phyloP scores from a whole-genome alignment of 169 alveolate genomes.

The Plasmodium gaboni region DNA sequence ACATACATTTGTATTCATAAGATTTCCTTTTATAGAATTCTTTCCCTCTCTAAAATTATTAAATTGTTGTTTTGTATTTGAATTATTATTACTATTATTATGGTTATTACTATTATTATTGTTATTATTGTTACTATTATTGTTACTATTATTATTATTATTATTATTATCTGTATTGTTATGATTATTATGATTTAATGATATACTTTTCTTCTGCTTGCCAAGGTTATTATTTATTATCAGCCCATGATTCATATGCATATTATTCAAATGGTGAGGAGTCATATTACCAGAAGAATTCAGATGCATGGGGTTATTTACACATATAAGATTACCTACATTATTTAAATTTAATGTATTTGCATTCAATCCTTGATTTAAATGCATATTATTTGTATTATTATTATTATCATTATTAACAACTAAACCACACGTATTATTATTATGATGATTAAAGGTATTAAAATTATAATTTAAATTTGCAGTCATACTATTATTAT shows the following conservation, averaged over 20 bases:
- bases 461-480: slow-evolving; percentile 24
- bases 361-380: slow-evolving; percentile 14
- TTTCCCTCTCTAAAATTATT: slow-evolving; percentile 18
- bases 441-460: slow-evolving; percentile 10
- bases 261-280: slow-evolving; percentile 40
- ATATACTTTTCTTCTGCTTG: slow-evolving; percentile 39
- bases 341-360: slow-evolving; percentile 20
- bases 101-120: slow-evolving; percentile 7
- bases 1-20: not conserved
- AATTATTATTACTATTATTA: not conserved
- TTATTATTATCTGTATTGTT: not conserved
- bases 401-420: slow-evolving; percentile 17
- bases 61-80: not conserved
- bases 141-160: not conserved
- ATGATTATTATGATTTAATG: slow-evolving; percentile 17
- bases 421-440: not conserved
- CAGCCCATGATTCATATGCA: slow-evolving; percentile 67
- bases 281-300: slow-evolving; percentile 6
- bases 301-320: slow-evolving; percentile 27
- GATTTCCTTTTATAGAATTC: slow-evolving; percentile 9
- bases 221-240: slow-evolving; percentile 10
- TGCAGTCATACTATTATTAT: slow-evolving; percentile 5
- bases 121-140: not conserved
- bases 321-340: slow-evolving; percentile 25
- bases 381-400: slow-evolving; percentile 20